These are phyloP conservation scores for Phoenix roebelenii DNA, from an alignment of 176 grass and related monocot species.

Conservation along the genomic window DNA sequence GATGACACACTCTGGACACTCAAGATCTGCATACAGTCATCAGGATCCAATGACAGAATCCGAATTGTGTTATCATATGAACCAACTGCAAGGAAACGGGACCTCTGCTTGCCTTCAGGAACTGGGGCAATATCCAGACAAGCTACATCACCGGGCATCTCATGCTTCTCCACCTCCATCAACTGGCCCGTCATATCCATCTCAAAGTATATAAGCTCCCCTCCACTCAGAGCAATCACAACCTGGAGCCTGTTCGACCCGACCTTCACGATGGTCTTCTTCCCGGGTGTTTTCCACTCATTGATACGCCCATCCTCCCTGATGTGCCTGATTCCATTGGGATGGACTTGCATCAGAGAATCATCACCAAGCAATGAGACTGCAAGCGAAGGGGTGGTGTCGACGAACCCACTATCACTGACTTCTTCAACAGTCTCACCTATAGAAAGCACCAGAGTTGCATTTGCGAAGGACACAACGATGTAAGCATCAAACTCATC, in stretches of 20 bases:
- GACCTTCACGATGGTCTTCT: slow-evolving; percentile 95
- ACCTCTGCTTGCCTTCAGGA: slow-evolving; percentile 88
- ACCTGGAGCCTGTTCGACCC: slow-evolving; percentile 92
- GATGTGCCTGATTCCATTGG: slow-evolving; percentile 88
- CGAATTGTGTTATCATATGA: slow-evolving; percentile 93
- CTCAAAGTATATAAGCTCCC: slow-evolving; percentile 96
- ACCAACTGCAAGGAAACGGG: slow-evolving; percentile 88
- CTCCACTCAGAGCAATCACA: slow-evolving; percentile 91
- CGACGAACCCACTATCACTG: slow-evolving; percentile 86
- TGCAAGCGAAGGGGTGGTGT: slow-evolving; percentile 80
- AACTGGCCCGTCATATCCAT: slow-evolving; percentile 97
- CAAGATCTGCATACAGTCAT: slow-evolving; percentile 80
- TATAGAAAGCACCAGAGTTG: slow-evolving; percentile 88
- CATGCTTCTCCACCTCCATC: slow-evolving; percentile 95
- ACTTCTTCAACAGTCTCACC: slow-evolving; percentile 98
- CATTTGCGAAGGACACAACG: slow-evolving; percentile 87
- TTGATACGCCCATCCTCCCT: slow-evolving; percentile 98
- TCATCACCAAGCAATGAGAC: slow-evolving; percentile 91
- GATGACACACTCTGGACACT: slow-evolving; percentile 90
- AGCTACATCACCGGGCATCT: slow-evolving; percentile 96
- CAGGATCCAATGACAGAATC: slow-evolving; percentile 85
- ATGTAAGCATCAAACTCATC: slow-evolving; percentile 98
- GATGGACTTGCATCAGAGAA: slow-evolving; percentile 97
- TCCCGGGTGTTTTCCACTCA: slow-evolving; percentile 91
- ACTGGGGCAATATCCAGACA: slow-evolving; percentile 84